These are phyloP conservation scores for Suillus discolor DNA, from an alignment of 768 basidiomycete genomes.

Conservation along the genomic window DNA sequence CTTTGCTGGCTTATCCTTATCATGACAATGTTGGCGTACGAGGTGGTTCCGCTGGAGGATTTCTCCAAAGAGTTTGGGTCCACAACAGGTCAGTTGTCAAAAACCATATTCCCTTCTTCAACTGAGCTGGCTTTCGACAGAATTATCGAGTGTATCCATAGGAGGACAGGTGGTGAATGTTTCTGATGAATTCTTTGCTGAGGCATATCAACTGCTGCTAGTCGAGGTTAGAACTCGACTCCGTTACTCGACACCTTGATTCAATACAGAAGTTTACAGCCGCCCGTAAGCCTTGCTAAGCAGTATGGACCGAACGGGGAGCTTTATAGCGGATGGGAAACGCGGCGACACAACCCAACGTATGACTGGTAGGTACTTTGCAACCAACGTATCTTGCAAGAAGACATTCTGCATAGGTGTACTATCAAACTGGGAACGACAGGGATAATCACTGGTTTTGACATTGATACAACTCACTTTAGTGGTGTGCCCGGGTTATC, in stretches of 20 bases:
- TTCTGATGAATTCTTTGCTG: slow-evolving; percentile 97
- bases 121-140: slow-evolving; percentile 41
- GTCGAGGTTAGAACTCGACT: slow-evolving; percentile 59
- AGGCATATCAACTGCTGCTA: slow-evolving; percentile 79
- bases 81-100: slow-evolving; percentile 47
- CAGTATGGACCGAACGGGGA: slow-evolving; percentile 97
- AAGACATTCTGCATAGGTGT: slow-evolving; percentile 54
- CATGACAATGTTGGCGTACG: slow-evolving; percentile 37
- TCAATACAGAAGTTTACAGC: slow-evolving; percentile 45
- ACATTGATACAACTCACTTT: slow-evolving; percentile 94
- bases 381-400: neutral
- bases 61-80: slow-evolving; percentile 51
- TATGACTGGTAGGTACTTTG: slow-evolving; percentile 74
- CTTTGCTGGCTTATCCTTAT: slow-evolving; percentile 5
- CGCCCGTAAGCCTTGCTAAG: slow-evolving; percentile 87
- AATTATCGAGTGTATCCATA: slow-evolving; percentile 85
- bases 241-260: slow-evolving; percentile 2
- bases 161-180: slow-evolving; percentile 75
- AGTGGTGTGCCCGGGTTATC: slow-evolving; percentile 53
- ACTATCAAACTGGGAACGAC: slow-evolving; percentile 86
- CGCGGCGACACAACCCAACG: slow-evolving; percentile 81
- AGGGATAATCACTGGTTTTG: slow-evolving; percentile 77
- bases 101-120: neutral
- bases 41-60: slow-evolving; percentile 46
- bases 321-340: slow-evolving; percentile 94